Evolutionary conservation across 2,329 filamentous ascomycete genomes (phyloP).

Genomic region (Onygena corvina): DNA sequence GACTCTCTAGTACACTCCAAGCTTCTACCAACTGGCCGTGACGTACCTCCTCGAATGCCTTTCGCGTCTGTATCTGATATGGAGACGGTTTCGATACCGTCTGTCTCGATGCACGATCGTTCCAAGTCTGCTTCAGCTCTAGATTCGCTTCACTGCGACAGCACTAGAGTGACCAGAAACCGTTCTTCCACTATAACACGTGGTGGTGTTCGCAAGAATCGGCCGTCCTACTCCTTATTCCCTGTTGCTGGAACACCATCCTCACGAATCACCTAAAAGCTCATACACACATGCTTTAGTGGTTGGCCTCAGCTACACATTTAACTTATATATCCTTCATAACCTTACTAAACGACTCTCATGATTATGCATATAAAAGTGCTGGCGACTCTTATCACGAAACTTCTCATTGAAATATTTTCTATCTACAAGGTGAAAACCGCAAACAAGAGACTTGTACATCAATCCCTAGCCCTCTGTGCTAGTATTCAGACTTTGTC

Average conservation of each 20-base stretch:
- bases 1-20: slow-evolving; percentile 19
- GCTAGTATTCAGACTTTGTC: neutral
- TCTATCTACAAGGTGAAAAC: neutral
- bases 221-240: slow-evolving; percentile 37
- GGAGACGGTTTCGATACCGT: slow-evolving; percentile 24
- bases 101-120: slow-evolving; percentile 24
- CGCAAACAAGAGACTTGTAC: neutral
- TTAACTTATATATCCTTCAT: slow-evolving; percentile 1
- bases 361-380: slow-evolving; percentile 3
- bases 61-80: slow-evolving; percentile 21
- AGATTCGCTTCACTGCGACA: slow-evolving; percentile 17
- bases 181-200: slow-evolving; percentile 20
- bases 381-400: neutral
- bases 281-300: neutral
- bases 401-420: neutral
- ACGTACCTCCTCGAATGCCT: slow-evolving; percentile 8
- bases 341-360: neutral
- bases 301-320: neutral
- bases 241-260: slow-evolving; percentile 21
- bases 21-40: slow-evolving; percentile 10
- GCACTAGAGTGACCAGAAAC: slow-evolving; percentile 17
- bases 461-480: neutral
- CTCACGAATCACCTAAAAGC: neutral
- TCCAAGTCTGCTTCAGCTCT: slow-evolving; percentile 29
- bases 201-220: slow-evolving; percentile 24